Conservation (phyloP, 306 rosid species). For the Cucurbita ficifolia region DNA sequence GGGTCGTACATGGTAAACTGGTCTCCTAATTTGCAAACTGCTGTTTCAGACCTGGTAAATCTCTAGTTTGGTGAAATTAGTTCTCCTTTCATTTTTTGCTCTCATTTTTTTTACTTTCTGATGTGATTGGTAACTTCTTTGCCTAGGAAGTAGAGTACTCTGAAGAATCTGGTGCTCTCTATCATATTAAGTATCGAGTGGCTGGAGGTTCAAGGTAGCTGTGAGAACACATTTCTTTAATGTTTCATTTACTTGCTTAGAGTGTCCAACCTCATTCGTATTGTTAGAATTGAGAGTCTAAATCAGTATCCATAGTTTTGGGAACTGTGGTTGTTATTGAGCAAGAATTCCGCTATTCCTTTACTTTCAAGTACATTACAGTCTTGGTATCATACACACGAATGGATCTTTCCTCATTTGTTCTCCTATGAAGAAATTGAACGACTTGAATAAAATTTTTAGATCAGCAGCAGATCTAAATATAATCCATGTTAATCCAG, state of each 20-base stretch:
- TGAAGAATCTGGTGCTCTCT: slow-evolving; percentile 78
- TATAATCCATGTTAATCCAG: not conserved
- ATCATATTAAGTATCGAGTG: slow-evolving; percentile 77
- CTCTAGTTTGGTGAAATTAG: not conserved
- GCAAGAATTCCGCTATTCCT: not conserved
- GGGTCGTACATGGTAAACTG: slow-evolving; percentile 97
- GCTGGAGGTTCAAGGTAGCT: slow-evolving; percentile 70
- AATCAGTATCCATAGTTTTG: not conserved
- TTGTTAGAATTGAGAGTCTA: not conserved
- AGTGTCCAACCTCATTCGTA: not conserved
- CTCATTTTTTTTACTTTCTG: slow-evolving; percentile 2
- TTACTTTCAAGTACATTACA: not conserved
- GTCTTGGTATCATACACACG: not conserved
- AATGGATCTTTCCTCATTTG: not conserved
- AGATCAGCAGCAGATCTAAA: not conserved
- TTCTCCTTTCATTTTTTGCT: slow-evolving; percentile 3
- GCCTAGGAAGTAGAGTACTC: slow-evolving; percentile 89
- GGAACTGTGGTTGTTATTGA: not conserved
- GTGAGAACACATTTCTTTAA: not conserved
- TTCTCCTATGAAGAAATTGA: not conserved
- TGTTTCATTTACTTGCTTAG: not conserved
- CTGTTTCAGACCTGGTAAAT: slow-evolving; percentile 84
- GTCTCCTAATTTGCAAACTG: slow-evolving; percentile 93
- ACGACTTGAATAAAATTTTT: not conserved
- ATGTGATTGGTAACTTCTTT: slow-evolving; percentile 16